Base-by-base conservation (phyloP, 768 basidiomycete species). In the Hirschioporus abietinus region DNA sequence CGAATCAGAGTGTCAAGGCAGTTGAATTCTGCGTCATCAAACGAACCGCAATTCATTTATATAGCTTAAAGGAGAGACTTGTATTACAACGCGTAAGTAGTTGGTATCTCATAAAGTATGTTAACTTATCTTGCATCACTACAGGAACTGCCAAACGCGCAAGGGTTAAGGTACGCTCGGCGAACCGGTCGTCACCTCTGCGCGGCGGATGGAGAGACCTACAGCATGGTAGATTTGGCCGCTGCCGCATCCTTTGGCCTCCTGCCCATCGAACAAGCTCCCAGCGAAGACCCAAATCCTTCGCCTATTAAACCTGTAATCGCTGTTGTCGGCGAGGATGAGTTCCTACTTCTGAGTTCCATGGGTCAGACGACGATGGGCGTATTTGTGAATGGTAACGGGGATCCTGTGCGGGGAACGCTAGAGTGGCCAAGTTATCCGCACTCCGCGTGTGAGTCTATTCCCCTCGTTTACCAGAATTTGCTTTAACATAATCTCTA, bases 361-460 rank as follows among this genome's bases (percentile, higher is more conserved):
- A 95, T 89, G 0, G 96, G 93, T 17, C 78, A 81, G 3, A 87
- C 84, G 64, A 92, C 92, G 0, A 79, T 98, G 57, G 96, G 96
- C 0, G 78, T 99, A 10, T 99, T 98, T 71, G 82, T 98, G 69
- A 93, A 85, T 17, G 85, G 88, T 0, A 84, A 86, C 1, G 95
- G 94, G 0, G 95, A 96, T 75, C 94, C 96, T 5, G 89, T 94
- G 8, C 84, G 95, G 60, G 95, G 95, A 1, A 96, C 95, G 1
- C 78, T 97, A 59, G 86, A 93, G 73, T 97, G 94, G 93, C 83
- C 87, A 1, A 84, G 80, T 63, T 88, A 96, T 79, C 93, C 95
- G 0, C 78, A 86, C 25, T 84, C 88, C 23, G 78, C 94, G 42
- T 88, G 93, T 95, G 72, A 73, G 91, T 85, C 36, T 3, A 64